Percentiles rank a stretch among this genome's conserved stretches.
Evolutionary conservation across 192 early-diverging fungal species (phyloP).

Genomic region (Phycomyces nitens): DNA sequence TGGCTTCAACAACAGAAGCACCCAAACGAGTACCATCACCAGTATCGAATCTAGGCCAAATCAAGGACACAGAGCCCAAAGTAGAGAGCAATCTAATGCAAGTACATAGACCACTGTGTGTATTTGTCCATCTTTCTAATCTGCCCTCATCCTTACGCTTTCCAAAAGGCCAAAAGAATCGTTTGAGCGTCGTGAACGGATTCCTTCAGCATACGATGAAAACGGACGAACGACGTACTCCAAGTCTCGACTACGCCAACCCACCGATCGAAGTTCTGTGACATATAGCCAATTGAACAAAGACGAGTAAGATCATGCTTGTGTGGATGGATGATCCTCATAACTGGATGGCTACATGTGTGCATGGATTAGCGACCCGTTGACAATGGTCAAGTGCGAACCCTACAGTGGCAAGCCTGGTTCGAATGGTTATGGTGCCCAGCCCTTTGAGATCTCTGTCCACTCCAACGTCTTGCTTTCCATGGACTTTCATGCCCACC

Average conservation of each 20-base stretch:
- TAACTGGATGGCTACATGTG: constrained; percentile 8
- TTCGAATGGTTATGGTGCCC: constrained; percentile 60
- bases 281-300: constrained; percentile 39
- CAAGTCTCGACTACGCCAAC: constrained; percentile 47
- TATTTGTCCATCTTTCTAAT: neutral
- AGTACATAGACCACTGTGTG: too few relatives aligned
- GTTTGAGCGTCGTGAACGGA: neutral
- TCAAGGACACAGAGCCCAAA: too few relatives aligned
- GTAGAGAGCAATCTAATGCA: too few relatives aligned
- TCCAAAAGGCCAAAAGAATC: neutral
- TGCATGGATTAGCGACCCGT: constrained; percentile 50
- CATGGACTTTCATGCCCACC: constrained; percentile 94
- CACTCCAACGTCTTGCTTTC: constrained; percentile 72
- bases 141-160: neutral
- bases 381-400: constrained; percentile 82
- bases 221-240: constrained; percentile 54
- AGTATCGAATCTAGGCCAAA: too few relatives aligned
- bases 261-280: constrained; percentile 40
- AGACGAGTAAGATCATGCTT: constrained; percentile 29
- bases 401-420: constrained; percentile 69
- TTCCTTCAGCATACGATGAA: constrained; percentile 26
- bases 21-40: too few relatives aligned
- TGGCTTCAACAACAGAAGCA: too few relatives aligned
- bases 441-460: constrained; percentile 76
- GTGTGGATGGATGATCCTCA: constrained; percentile 1